These are phyloP conservation scores for Linderniella brevidens DNA, from an alignment of 257 asterid genomes.

Conservation along the genomic window DNA sequence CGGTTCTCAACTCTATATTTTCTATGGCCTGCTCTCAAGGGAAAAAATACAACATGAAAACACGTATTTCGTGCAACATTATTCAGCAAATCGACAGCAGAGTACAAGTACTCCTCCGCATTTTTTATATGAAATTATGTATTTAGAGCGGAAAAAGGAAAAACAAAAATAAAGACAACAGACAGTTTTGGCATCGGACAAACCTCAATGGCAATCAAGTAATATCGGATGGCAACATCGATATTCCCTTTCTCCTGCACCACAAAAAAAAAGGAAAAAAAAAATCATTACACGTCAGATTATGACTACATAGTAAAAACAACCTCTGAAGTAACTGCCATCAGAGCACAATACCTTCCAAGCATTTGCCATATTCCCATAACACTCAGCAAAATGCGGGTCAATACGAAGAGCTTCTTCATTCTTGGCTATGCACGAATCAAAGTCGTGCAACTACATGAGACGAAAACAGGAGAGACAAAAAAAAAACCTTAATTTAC, in stretches of 20 bases:
- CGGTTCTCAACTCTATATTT: not conserved
- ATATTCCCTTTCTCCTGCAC: slow-evolving; percentile 93
- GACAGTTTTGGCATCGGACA: slow-evolving; percentile 9
- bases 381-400: slow-evolving; percentile 96
- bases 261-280: too few species aligned
- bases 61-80: too few species aligned
- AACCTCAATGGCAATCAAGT: slow-evolving; percentile 94
- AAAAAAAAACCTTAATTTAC: slow-evolving; percentile 1
- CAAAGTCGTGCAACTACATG: slow-evolving; percentile 76
- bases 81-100: too few species aligned
- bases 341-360: slow-evolving; percentile 50
- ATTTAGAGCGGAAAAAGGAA: not conserved
- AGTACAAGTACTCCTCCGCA: too few species aligned
- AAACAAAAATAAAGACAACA: not conserved
- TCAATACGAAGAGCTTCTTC: slow-evolving; percentile 87
- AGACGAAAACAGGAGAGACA: slow-evolving; percentile 8
- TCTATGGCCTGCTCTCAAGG: too few species aligned
- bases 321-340: slow-evolving; percentile 10
- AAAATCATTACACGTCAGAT: slow-evolving; percentile 5
- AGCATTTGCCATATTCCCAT: slow-evolving; percentile 99
- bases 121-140: too few species aligned
- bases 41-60: too few species aligned
- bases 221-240: slow-evolving; percentile 87
- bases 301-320: slow-evolving; percentile 9
- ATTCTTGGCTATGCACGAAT: slow-evolving; percentile 73